These are phyloP conservation scores for Pythium plurisporium DNA, from an alignment of 352 stramenopile species.

Conservation along the genomic window DNA sequence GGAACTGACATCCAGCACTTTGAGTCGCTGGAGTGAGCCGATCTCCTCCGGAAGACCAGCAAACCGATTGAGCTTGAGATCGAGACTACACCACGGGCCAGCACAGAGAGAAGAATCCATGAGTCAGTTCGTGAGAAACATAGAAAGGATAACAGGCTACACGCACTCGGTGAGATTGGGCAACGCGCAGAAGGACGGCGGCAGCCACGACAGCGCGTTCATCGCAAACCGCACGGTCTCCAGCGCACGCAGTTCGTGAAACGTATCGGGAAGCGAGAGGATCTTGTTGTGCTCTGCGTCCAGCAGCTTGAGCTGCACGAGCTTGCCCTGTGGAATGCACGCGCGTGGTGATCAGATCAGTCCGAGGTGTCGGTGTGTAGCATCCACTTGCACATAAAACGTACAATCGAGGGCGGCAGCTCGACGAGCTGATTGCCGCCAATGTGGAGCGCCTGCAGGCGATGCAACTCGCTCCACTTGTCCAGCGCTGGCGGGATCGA, in stretches of 20 bases:
- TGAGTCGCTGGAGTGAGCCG: constrained; percentile 37
- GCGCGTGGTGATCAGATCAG: neutral
- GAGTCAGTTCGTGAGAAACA: neutral
- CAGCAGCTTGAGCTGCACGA: constrained; percentile 50
- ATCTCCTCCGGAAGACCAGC: constrained; percentile 37
- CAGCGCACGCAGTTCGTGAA: constrained; percentile 45
- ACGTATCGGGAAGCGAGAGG: constrained; percentile 41
- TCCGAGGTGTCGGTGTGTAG: too few relatives aligned
- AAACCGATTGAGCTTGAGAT: constrained; percentile 74
- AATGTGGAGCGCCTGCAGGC: constrained; percentile 41
- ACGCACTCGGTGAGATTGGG: constrained; percentile 51
- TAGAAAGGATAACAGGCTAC: neutral
- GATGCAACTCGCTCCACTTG: constrained; percentile 38
- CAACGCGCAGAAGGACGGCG: constrained; percentile 46
- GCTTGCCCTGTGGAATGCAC: constrained; percentile 42
- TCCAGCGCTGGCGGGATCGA: constrained; percentile 49
- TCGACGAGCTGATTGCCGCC: constrained; percentile 59
- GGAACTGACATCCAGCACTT: constrained; percentile 49
- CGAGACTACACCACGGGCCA: constrained; percentile 26
- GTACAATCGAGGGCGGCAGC: constrained; percentile 58
- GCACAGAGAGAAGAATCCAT: neutral
- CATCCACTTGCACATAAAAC: constrained; percentile 10
- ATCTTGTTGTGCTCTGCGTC: constrained; percentile 73
- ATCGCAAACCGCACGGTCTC: constrained; percentile 46
- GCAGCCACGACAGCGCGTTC: constrained; percentile 51